A percentile compares a stretch with the other conserved stretches of the same genome.
Conservation (phyloP, 2,329 filamentous ascomycete genomes). For the Talaromyces marneffei region DNA sequence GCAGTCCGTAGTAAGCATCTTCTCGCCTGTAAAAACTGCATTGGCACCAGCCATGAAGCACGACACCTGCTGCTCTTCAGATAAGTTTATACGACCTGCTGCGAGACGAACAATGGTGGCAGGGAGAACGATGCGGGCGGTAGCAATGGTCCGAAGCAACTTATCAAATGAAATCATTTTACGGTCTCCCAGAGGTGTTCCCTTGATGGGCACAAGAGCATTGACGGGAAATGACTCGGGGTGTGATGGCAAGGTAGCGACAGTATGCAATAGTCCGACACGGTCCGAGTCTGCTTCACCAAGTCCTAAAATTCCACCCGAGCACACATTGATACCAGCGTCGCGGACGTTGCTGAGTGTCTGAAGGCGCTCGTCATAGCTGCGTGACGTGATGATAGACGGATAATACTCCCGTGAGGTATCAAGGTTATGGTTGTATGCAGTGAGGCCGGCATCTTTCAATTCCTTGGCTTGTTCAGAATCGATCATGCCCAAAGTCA, state of each 20-base stretch:
- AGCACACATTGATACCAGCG: slow-evolving; percentile 85
- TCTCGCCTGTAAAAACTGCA: slow-evolving; percentile 91
- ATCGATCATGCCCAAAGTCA: slow-evolving; percentile 93
- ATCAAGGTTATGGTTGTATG: slow-evolving; percentile 93
- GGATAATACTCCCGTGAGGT: slow-evolving; percentile 87
- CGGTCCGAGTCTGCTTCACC: slow-evolving; percentile 75
- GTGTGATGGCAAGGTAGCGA: slow-evolving; percentile 72
- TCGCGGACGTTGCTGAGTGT: slow-evolving; percentile 76
- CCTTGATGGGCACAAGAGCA: slow-evolving; percentile 82
- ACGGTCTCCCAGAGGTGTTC: slow-evolving; percentile 73
- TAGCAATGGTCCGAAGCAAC: slow-evolving; percentile 75
- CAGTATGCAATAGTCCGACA: slow-evolving; percentile 75
- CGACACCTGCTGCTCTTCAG: slow-evolving; percentile 80
- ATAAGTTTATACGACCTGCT: slow-evolving; percentile 75
- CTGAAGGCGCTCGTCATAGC: slow-evolving; percentile 78
- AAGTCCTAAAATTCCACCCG: slow-evolving; percentile 78
- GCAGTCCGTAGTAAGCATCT: slow-evolving; percentile 90
- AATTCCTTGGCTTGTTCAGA: slow-evolving; percentile 71
- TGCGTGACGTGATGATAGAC: slow-evolving; percentile 74
- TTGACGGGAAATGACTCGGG: slow-evolving; percentile 91
- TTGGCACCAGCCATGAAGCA: slow-evolving; percentile 91
- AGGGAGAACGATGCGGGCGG: slow-evolving; percentile 76
- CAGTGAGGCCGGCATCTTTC: slow-evolving; percentile 76
- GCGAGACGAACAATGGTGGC: slow-evolving; percentile 80
- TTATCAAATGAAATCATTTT: slow-evolving; percentile 69